phyloP scores from a whole-genome alignment of 2,329 filamentous ascomycete genomes.

The Colletotrichum sp. region DNA sequence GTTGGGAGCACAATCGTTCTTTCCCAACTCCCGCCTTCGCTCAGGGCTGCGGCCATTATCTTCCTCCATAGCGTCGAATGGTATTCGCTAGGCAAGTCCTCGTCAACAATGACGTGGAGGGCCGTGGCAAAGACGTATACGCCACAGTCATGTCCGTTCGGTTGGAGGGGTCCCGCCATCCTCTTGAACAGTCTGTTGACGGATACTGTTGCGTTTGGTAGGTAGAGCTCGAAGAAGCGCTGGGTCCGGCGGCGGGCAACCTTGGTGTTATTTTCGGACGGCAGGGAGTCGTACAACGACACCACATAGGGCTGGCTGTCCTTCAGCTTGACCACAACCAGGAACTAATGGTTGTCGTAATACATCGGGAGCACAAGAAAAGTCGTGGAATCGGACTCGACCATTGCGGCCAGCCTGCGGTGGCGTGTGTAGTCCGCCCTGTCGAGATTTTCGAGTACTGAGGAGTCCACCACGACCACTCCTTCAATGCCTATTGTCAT shows the following conservation, averaged over 20 bases:
- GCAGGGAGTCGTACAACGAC: fast-evolving
- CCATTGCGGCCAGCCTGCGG: neutral
- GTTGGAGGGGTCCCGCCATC: neutral
- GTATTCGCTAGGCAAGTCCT: neutral
- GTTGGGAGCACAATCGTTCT: neutral
- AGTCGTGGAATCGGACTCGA: neutral
- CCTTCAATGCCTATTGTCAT: neutral
- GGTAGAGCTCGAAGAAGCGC: neutral
- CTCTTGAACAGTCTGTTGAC: neutral
- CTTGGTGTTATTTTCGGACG: neutral
- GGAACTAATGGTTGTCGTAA: neutral
- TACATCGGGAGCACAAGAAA: neutral
- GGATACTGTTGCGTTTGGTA: fast-evolving
- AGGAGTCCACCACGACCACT: neutral
- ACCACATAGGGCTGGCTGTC: neutral
- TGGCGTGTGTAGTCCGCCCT: neutral
- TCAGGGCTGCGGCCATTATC: neutral
- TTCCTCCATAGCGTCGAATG: neutral
- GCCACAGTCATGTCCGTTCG: neutral
- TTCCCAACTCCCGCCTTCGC: neutral
- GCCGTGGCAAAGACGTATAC: neutral
- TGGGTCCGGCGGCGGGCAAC: neutral
- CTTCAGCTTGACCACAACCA: neutral
- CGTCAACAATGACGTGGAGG: neutral
- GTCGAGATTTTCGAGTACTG: neutral